Conservation (phyloP, 257 asterid genomes). For the Leonotis leonurus region DNA sequence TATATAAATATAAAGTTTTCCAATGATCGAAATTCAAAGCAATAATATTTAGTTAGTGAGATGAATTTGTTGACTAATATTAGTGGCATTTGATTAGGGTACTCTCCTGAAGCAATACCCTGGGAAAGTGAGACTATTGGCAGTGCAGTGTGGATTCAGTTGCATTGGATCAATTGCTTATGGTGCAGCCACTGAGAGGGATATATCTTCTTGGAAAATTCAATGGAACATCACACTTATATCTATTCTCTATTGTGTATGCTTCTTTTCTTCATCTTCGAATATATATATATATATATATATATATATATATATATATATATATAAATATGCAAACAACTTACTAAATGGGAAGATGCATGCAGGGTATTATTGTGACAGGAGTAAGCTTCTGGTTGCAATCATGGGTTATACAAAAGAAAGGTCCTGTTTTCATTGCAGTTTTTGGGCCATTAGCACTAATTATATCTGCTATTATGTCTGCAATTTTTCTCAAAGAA, state of each 20-base stretch:
- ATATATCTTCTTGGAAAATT: slow-evolving; percentile 41
- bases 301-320: no score
- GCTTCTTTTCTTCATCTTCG: no score
- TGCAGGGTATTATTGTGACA: slow-evolving; percentile 42
- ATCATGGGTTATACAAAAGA: slow-evolving; percentile 48
- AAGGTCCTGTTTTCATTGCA: slow-evolving; percentile 48
- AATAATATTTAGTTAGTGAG: no score
- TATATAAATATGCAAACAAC: no score
- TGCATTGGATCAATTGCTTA: slow-evolving; percentile 31
- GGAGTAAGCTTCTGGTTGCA: slow-evolving; percentile 33
- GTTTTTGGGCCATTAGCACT: slow-evolving; percentile 45
- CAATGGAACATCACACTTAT: slow-evolving; percentile 41
- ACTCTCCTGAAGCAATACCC: slow-evolving; percentile 37
- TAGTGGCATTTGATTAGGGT: slow-evolving; percentile 19
- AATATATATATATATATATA: no score
- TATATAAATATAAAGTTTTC: no score
- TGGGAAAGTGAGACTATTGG: slow-evolving; percentile 34
- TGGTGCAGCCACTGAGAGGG: slow-evolving; percentile 30
- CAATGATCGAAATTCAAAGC: no score
- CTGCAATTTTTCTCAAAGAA: slow-evolving; percentile 44
- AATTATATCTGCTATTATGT: slow-evolving; percentile 34
- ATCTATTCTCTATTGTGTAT: slow-evolving; percentile 37
- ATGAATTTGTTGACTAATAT: no score
- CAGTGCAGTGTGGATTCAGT: slow-evolving; percentile 43
- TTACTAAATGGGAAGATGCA: no score